Percentiles rank a stretch among this genome's conserved stretches.
Evolutionary conservation across 2,329 filamentous ascomycete species (phyloP).

Genomic region (Ceratocystis lukuohia): DNA sequence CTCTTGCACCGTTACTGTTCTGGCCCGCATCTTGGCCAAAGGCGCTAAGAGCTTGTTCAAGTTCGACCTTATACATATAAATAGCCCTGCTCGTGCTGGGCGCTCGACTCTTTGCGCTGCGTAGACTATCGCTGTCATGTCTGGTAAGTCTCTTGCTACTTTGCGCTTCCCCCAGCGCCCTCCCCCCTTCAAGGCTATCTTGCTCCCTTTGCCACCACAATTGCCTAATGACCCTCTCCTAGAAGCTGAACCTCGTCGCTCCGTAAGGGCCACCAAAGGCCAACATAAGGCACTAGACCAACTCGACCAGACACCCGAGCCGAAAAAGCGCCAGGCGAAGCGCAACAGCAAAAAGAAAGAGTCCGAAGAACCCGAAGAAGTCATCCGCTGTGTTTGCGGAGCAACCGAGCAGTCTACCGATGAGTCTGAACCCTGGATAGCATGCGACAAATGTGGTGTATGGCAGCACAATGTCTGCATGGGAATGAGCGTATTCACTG

Average conservation of each 20-base stretch:
- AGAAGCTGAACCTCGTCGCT: conserved; percentile 71
- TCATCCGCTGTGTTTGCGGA: conserved; percentile 89
- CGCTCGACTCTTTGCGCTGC: not conserved
- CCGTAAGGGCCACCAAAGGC: conserved; percentile 90
- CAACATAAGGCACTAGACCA: conserved; percentile 85
- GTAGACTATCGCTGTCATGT: not conserved
- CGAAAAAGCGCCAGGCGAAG: conserved; percentile 40
- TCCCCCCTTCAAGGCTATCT: not conserved
- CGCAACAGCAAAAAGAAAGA: conserved; percentile 45
- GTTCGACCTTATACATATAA: not conserved
- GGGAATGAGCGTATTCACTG: conserved; percentile 64
- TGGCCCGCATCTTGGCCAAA: not conserved
- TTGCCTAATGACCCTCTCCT: conserved; percentile 23
- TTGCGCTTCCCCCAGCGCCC: not conserved
- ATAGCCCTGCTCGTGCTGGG: not conserved
- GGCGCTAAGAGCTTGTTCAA: not conserved
- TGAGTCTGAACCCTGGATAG: conserved; percentile 83
- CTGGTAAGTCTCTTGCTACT: not conserved
- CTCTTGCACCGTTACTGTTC: not conserved
- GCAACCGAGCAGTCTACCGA: conserved; percentile 75
- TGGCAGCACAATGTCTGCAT: conserved; percentile 99
- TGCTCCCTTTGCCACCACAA: not conserved
- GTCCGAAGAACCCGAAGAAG: conserved; percentile 40
- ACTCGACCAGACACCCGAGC: conserved; percentile 45
- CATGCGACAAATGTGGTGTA: conserved; percentile 78